Evolutionary conservation across 352 stramenopile species (phyloP), one percentile per base, ranked within the genome.

Genomic region (Phytophthora tentaculata): DNA sequence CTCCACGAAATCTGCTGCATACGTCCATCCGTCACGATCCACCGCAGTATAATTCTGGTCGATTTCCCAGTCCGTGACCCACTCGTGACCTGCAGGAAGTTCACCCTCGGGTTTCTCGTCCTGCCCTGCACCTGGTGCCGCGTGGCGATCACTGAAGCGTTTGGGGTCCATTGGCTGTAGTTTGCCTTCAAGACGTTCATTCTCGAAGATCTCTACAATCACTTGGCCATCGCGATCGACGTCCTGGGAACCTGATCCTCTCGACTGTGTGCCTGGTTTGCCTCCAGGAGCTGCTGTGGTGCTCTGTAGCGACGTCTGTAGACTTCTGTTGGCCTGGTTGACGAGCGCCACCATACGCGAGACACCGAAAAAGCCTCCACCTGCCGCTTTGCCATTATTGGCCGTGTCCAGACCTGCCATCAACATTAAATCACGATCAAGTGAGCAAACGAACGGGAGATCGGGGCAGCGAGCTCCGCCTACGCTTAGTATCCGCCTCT

Each of bases 171-270:
- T 83, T 3, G 80, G 44, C 44, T 80, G 81, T 39, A 94, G 50
- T n/a, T 88, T 87, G 8, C 87, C 88, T 57, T 95, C 87, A 23
- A 95, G 71, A 3, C 88, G 85, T 51, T 96, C 86, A 66, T 96
- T 92, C 64, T 96, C 88, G 58, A 89, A 96, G n/a, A 94, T 81
- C 54, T 95, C 84, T 22, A 89, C 81, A 9, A 91, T 39, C n/a
- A 83, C 61, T 67, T 96, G 84, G 1, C 82, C 83, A 43, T 94
- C 84, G 28, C 81, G 81, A 62, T 92, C 86, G 4, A 90, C 52
- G 28, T 91, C 82, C 49, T 87, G 79, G 6, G 74, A 84, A 23
- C 76, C 77, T 2, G 78, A 89, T 54, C 77, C 79, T 66, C 73
- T 81, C 28, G 69, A 71, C 28, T 79, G 69, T 22, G 67, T 55